These are phyloP conservation scores for Colletotrichum gloeosporioides DNA, from an alignment of 2,329 filamentous ascomycete species.

Conservation along the genomic window DNA sequence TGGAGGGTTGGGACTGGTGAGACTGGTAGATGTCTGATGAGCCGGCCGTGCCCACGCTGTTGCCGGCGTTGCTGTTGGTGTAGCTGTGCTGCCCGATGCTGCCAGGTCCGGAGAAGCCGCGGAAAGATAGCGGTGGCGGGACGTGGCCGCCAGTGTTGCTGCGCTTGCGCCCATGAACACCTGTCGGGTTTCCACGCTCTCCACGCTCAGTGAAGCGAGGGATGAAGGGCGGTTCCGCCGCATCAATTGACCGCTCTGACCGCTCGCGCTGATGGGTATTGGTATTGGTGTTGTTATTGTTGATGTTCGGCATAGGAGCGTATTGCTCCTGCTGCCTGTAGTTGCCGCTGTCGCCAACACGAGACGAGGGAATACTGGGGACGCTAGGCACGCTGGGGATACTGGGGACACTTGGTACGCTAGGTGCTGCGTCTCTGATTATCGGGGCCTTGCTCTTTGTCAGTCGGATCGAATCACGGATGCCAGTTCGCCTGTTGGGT, in stretches of 20 bases:
- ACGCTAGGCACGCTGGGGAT: conserved; percentile 56
- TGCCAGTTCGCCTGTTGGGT: conserved; percentile 59
- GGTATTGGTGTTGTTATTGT: conserved; percentile 11
- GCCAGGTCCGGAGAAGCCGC: conserved; percentile 73
- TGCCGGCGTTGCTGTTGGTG: conserved; percentile 62
- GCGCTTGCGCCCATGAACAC: conserved; percentile 78
- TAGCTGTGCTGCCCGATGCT: conserved; percentile 47
- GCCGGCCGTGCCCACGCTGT: conserved; percentile 61
- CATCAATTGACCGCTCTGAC: conserved; percentile 60
- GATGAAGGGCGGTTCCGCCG: conserved; percentile 75
- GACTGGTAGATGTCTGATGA: conserved; percentile 68
- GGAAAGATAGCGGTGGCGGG: conserved; percentile 74
- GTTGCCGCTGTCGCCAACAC: conserved; percentile 39
- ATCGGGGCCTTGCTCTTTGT: conserved; percentile 71
- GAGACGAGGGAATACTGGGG: conserved; percentile 40
- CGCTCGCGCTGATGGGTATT: conserved; percentile 51
- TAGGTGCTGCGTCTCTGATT: conserved; percentile 50
- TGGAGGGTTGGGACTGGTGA: conserved; percentile 51
- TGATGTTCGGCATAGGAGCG: conserved; percentile 28
- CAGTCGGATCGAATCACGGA: conserved; percentile 88
- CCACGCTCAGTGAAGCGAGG: conserved; percentile 71
- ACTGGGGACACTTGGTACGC: conserved; percentile 58
- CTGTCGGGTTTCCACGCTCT: conserved; percentile 54
- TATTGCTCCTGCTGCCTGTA: conserved; percentile 47
- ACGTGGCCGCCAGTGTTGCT: conserved; percentile 86